Base-by-base conservation (phyloP, 805 yeast species). In the Candida sanyiensis region DNA sequence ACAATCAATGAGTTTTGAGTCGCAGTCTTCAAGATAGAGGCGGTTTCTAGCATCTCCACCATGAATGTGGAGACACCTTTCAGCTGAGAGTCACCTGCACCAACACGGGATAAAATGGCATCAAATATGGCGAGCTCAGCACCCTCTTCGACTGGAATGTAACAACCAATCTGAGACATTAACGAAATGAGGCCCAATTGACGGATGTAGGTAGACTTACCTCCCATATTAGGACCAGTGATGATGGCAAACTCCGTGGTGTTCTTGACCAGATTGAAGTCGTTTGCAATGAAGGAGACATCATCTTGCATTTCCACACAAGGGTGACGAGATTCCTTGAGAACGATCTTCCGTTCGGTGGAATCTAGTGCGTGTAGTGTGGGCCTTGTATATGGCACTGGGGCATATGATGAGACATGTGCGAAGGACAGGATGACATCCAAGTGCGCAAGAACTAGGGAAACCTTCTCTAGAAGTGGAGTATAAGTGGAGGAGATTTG, bases 151-250 rank as follows among this genome's bases (percentile, higher is more conserved):
- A 83, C 81, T 2, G 98, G 98, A 19, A 89, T 77, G 55, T 82
- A 89, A 43, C 93, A 82, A 1, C 97, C 97, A 13, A 86, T 74
- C 58, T 88, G 97, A 18, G 86, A 84, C 83, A 88, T 71, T 35
- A 88, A 63, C 3, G 90, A 80, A 42, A 88, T 80, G 1, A 83
- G 90, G 9, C 96, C 97, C 37, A 85, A 70, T 52, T 88, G 95
- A 47, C 96, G 72, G 35, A 88, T 87, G 58, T 83, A 88, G 0
- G 97, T 89, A 0, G 96, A 86, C 58, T 88, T 88, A 55, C 97
- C 97, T 45, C 97, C 97, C 97, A 88, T 88, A 57, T 88, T 89
- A 26, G 97, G 97, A 24, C 97, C 97, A 0, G 97, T 89, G 19
- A 93, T 86, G 16, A 93, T 83, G 7, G 77, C 68, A 52, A 93